Evolutionary conservation across 805 yeast genomes (phyloP).

Genomic region (Pichia kluyveri): DNA sequence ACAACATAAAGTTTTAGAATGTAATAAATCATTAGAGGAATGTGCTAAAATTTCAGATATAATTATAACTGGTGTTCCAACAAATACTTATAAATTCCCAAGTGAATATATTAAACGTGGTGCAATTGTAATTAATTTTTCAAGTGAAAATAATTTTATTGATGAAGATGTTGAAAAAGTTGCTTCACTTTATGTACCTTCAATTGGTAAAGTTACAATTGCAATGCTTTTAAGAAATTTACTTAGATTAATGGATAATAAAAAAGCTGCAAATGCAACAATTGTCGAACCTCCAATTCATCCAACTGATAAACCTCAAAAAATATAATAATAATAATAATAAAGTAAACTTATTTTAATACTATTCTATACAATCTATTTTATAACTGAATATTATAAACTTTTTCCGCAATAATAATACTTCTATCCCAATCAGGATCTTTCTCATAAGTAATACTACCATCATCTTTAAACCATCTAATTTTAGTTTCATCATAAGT

Average conservation of each 20-base stretch:
- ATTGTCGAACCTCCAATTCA: slow-evolving; percentile 8
- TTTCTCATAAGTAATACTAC: slow-evolving; percentile 18
- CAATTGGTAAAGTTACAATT: slow-evolving; percentile 93
- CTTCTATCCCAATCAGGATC: slow-evolving; percentile 32
- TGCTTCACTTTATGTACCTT: slow-evolving; percentile 91
- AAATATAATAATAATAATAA: slow-evolving; percentile 1
- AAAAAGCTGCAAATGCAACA: slow-evolving; percentile 15
- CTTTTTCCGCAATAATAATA: slow-evolving; percentile 23
- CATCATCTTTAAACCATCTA: slow-evolving; percentile 24
- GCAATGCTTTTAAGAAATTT: slow-evolving; percentile 89
- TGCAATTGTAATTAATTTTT: slow-evolving; percentile 82
- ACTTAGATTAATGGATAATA: slow-evolving; percentile 71
- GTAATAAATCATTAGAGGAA: slow-evolving; percentile 45
- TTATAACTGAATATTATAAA: slow-evolving; percentile 9
- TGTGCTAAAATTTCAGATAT: slow-evolving; percentile 77
- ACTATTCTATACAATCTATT: background rate
- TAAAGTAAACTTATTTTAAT: background rate
- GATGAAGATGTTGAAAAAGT: slow-evolving; percentile 71
- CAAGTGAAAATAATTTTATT: slow-evolving; percentile 80
- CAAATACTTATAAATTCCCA: slow-evolving; percentile 77
- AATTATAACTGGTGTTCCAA: slow-evolving; percentile 92
- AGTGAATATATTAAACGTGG: slow-evolving; percentile 74
- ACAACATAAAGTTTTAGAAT: slow-evolving; percentile 72
- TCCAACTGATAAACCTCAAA: slow-evolving; percentile 11
- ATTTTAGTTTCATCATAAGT: slow-evolving; percentile 16